These are phyloP conservation scores for Claviceps sp. DNA, from an alignment of 2,329 filamentous ascomycete genomes.

Conservation along the genomic window DNA sequence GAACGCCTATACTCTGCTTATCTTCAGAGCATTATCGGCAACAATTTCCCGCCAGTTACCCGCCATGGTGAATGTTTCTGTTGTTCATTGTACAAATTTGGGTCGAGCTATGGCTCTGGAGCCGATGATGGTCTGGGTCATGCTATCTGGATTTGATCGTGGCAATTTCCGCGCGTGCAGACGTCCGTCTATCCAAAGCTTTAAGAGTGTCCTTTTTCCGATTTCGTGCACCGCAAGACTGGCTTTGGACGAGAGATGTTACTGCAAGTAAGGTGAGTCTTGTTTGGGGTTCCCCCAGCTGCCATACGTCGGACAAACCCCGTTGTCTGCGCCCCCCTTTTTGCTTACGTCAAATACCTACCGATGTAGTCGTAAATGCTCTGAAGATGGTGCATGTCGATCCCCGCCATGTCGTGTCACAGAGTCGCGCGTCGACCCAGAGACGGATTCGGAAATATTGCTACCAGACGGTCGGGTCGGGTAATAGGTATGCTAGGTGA, in stretches of 20 bases:
- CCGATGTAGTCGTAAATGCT: conserved; percentile 32
- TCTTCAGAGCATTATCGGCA: conserved; percentile 40
- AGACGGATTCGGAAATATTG: conserved; percentile 23
- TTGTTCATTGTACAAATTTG: conserved; percentile 29
- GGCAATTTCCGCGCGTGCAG: too few species aligned
- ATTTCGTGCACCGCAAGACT: too few species aligned
- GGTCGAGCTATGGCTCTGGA: conserved; percentile 46
- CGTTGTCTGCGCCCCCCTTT: conserved; percentile 20
- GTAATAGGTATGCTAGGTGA: too few species aligned
- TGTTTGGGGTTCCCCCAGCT: too few species aligned
- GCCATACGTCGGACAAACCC: too few species aligned
- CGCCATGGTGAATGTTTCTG: conserved; percentile 39
- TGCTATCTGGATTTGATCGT: background rate
- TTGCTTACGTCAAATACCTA: conserved; percentile 30
- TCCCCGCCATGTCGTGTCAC: conserved; percentile 37
- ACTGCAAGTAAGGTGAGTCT: too few species aligned
- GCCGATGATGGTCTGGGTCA: conserved; percentile 33
- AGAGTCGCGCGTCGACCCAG: conserved; percentile 40
- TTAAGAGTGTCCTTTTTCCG: too few species aligned
- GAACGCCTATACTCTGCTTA: too few species aligned
- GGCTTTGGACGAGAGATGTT: too few species aligned
- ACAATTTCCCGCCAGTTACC: conserved; percentile 46
- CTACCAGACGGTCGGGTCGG: too few species aligned
- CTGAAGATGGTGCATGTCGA: conserved; percentile 44
- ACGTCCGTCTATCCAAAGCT: too few species aligned